Base-by-base conservation (phyloP, 108 stramenopile genomes). In the Pseudonitzschia delicatissima region DNA sequence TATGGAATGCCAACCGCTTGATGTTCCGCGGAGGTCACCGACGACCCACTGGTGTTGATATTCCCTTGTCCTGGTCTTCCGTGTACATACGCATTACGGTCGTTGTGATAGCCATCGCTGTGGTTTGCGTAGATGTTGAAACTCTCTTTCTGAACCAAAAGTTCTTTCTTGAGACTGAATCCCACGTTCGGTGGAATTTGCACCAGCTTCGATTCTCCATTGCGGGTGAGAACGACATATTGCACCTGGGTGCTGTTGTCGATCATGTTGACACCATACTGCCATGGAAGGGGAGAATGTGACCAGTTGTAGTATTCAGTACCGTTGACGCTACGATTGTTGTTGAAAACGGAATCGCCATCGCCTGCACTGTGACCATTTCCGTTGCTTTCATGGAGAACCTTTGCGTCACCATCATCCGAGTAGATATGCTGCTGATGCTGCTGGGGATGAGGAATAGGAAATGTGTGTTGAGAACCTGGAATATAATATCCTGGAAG, bases 181-280 rank as follows among this genome's bases (percentile, higher is more conserved):
- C 53, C 31, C 9, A 21, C 31, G 32, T 33, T n/a, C 11, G 53
- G 31, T 33, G 53, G 53, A 55, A 55, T 55, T 8, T 27, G 18
- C 28, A 55, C 9, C 53, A 33, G 2, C 31, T 55, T 55, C 26
- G 31, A 55, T 33, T 33, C 53, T 33, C 53, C 53, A 29, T 55
- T 33, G 32, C 31, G 9, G 3, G 28, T 55, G 4, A 55, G 31
- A 27, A 55, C 31, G 7, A 55, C 6, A 4, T 29, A 27, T 11
- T 55, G 8, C 7, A 55, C 31, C 18, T 11, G 29, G 3, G 53
- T 55, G 31, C 27, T 55, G 2, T 17, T 12, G 31, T 55, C 31
- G 29, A 55, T 55, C 7, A 8, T 55, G n/a, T 55, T 29, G 31
- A 55, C n/a, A n/a, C n/a, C n/a, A n/a, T n/a, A n/a, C n/a, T n/a